Evolutionary conservation across 2,329 filamentous ascomycete genomes (phyloP).

Genomic region (Trichoderma sp.): DNA sequence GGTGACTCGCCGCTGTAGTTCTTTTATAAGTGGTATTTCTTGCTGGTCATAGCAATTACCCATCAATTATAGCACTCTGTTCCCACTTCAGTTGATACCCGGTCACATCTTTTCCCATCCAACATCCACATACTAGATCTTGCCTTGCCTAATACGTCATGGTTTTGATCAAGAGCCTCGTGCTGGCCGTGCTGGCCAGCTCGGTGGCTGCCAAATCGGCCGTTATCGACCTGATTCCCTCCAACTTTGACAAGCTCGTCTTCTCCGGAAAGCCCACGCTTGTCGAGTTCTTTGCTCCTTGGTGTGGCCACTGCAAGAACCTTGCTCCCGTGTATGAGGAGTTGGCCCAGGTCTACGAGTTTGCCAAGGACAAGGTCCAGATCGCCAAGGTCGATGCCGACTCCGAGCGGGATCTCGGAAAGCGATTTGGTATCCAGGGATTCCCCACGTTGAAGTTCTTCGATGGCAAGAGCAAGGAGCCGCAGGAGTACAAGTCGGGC

Average conservation of each 20-base stretch:
- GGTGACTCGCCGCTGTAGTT: not conserved
- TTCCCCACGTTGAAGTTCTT: constrained; percentile 99
- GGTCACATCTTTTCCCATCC: not conserved
- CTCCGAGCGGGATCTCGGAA: constrained; percentile 78
- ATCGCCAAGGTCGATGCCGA: constrained; percentile 98
- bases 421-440: constrained; percentile 84
- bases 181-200: constrained; percentile 57
- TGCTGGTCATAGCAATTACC: not conserved
- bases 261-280: constrained; percentile 92
- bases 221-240: constrained; percentile 84
- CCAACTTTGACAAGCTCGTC: constrained; percentile 90
- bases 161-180: constrained; percentile 62
- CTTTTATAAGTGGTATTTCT: not conserved
- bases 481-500: constrained; percentile 81
- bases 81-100: not conserved
- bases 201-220: constrained; percentile 70
- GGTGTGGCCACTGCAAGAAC: constrained; percentile 99
- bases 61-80: not conserved
- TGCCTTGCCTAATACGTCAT: constrained; percentile 38
- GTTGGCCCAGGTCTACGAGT: constrained; percentile 67
- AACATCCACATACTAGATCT: not conserved
- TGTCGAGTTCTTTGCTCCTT: constrained; percentile 97
- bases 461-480: constrained; percentile 87
- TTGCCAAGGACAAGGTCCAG: constrained; percentile 70
- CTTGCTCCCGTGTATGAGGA: constrained; percentile 95